Percentiles rank a stretch among this genome's conserved stretches.
Conservation (phyloP, 768 basidiomycete genomes). For the Termitomyces sp. region DNA sequence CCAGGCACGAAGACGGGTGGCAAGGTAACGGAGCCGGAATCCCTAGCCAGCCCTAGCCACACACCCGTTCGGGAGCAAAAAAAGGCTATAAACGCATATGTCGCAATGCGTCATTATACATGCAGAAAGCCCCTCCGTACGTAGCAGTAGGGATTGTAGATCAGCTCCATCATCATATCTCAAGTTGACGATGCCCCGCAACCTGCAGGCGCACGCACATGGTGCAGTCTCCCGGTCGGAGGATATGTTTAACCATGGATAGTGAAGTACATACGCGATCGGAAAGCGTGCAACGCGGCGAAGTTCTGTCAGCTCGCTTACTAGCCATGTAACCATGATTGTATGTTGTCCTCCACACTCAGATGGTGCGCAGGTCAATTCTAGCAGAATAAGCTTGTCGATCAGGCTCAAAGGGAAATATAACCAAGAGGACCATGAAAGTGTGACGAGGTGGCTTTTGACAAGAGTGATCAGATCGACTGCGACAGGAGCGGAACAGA, state of each 20-base stretch:
- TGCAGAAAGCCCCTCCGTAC: neutral
- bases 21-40: conserved; percentile 17
- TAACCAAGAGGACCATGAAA: neutral
- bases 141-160: too few relatives aligned
- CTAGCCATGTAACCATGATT: neutral
- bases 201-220: neutral
- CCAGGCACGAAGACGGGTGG: conserved; percentile 25
- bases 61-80: conserved; percentile 2
- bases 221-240: neutral
- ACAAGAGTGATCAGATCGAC: neutral
- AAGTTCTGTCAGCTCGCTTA: neutral
- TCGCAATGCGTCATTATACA: neutral
- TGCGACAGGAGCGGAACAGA: neutral
- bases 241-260: neutral
- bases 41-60: too few relatives aligned
- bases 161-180: neutral
- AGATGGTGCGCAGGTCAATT: too few relatives aligned
- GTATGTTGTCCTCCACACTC: neutral
- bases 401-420: neutral
- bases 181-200: neutral
- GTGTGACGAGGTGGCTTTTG: neutral
- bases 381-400: neutral
- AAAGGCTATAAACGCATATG: too few relatives aligned
- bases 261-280: conserved; percentile 1
- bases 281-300: neutral